phyloP scores from a whole-genome alignment of 352 stramenopile genomes.

The Pythium grandisporangium region DNA sequence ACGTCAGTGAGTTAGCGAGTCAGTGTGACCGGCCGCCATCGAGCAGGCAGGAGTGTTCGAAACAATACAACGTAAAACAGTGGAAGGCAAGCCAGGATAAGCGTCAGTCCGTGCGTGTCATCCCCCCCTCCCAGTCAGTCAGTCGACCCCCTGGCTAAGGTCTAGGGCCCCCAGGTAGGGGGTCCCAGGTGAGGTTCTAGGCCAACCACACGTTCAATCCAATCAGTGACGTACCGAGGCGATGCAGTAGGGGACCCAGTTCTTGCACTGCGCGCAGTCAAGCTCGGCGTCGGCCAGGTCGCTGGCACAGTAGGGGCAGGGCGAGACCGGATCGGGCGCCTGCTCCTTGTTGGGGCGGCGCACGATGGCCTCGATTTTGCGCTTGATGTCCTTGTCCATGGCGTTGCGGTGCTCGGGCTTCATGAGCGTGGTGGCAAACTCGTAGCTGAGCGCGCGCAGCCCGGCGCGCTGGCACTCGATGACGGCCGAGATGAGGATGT shows the following conservation, averaged over 20 bases:
- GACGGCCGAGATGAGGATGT: constrained; percentile 90
- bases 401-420: constrained; percentile 79
- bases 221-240: constrained; percentile 52
- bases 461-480: constrained; percentile 92
- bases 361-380: constrained; percentile 94
- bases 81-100: too few species aligned
- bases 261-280: constrained; percentile 88
- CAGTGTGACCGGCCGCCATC: too few species aligned
- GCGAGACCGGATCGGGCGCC: constrained; percentile 42
- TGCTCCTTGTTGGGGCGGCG: constrained; percentile 88
- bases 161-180: too few species aligned
- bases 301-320: constrained; percentile 78
- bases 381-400: constrained; percentile 87
- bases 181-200: not conserved
- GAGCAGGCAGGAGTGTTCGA: too few species aligned
- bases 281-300: constrained; percentile 82
- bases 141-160: too few species aligned
- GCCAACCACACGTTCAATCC: too few species aligned
- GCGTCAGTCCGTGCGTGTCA: too few species aligned
- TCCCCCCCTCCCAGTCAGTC: too few species aligned
- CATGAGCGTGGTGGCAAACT: constrained; percentile 90
- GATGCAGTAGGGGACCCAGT: constrained; percentile 90
- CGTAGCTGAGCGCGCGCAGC: constrained; percentile 85
- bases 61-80: not conserved
- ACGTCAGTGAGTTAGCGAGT: too few species aligned